Evolutionary conservation across 1,139 yeast genomes (phyloP).

Genomic region (Geotrichum reessii): DNA sequence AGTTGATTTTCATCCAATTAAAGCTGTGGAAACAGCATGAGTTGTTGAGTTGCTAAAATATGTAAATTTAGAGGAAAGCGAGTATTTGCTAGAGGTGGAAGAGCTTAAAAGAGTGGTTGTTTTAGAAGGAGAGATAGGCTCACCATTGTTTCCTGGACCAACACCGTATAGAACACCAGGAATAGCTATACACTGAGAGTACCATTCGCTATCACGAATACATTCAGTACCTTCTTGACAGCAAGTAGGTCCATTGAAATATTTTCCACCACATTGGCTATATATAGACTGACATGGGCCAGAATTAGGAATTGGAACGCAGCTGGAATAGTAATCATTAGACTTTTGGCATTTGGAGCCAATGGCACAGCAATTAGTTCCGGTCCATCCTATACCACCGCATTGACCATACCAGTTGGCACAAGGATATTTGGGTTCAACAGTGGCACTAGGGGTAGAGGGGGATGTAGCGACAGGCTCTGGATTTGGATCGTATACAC

Average conservation of each 20-base stretch:
- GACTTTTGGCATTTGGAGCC: slow-evolving; percentile 9
- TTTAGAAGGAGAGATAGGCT: neutral
- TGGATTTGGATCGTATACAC: slow-evolving; percentile 11
- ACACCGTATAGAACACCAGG: slow-evolving; percentile 2
- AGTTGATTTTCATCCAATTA: too few species aligned
- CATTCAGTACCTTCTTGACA: slow-evolving; percentile 17
- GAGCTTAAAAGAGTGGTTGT: neutral
- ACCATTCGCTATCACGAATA: neutral
- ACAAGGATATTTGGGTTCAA: slow-evolving; percentile 5
- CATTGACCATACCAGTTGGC: slow-evolving; percentile 19
- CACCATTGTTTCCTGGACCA: slow-evolving; percentile 6
- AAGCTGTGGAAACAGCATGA: neutral
- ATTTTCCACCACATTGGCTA: slow-evolving; percentile 17
- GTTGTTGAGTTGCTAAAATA: neutral
- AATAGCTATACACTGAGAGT: slow-evolving; percentile 12
- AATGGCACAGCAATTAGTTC: slow-evolving; percentile 17
- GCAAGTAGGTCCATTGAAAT: slow-evolving; percentile 15
- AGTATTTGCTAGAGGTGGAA: neutral
- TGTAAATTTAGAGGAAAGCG: neutral
- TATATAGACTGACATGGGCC: slow-evolving; percentile 1
- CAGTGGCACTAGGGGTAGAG: neutral
- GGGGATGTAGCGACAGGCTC: neutral
- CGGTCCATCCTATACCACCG: slow-evolving; percentile 18
- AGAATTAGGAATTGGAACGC: slow-evolving; percentile 10
- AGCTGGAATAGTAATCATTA: slow-evolving; percentile 12